Conservation (phyloP, 129 eudicot species). For the Flaveria bidentis region DNA sequence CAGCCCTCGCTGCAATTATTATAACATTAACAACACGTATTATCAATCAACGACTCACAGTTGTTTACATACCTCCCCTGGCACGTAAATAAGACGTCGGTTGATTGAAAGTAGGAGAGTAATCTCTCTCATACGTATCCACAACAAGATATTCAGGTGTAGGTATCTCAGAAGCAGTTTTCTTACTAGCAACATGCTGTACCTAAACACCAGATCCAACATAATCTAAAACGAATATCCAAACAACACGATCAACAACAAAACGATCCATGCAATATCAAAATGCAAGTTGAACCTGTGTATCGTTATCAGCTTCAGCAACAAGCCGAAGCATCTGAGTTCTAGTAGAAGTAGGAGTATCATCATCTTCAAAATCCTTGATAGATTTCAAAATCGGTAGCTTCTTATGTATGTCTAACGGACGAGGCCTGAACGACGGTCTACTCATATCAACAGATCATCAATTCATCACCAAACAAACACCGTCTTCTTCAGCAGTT, state of each 20-base stretch:
- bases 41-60: constrained; percentile 8
- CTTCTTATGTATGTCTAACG: constrained; percentile 84
- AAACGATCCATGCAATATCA: not conserved
- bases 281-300: constrained; percentile 29
- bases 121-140: constrained; percentile 94
- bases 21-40: constrained; percentile 1
- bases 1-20: constrained; percentile 66
- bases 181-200: constrained; percentile 66
- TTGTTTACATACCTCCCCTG: constrained; percentile 73
- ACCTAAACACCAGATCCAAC: constrained; percentile 46
- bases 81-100: constrained; percentile 90
- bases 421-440: constrained; percentile 84
- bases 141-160: constrained; percentile 79
- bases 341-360: constrained; percentile 68
- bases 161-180: constrained; percentile 80
- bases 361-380: constrained; percentile 92
- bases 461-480: constrained; percentile 6
- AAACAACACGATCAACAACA: not conserved
- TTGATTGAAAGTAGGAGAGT: constrained; percentile 75
- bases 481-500: constrained; percentile 20
- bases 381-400: constrained; percentile 78
- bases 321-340: constrained; percentile 77
- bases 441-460: constrained; percentile 77
- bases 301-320: constrained; percentile 76
- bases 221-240: not conserved